Evolutionary conservation across 2,329 filamentous ascomycete species (phyloP).

Genomic region (Leptodontidium sp.): DNA sequence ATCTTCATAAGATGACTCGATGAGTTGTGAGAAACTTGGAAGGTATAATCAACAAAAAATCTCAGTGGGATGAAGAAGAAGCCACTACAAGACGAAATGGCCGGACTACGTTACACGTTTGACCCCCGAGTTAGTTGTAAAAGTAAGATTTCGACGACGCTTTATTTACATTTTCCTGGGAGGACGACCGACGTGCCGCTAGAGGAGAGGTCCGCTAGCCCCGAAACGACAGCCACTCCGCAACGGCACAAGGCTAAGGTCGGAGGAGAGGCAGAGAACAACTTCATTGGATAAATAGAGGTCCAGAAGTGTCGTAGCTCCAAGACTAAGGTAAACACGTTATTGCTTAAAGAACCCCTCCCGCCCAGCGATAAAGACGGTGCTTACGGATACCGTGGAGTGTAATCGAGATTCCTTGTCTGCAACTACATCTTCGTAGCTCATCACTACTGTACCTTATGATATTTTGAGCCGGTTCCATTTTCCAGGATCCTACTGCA

Average conservation of each 20-base stretch:
- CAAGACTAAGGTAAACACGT: background rate
- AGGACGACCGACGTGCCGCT: background rate
- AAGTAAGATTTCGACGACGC: too few species aligned
- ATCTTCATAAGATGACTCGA: too few species aligned
- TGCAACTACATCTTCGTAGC: background rate
- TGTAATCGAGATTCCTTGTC: background rate
- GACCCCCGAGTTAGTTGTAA: too few species aligned
- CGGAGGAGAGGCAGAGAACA: background rate
- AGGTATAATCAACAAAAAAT: too few species aligned
- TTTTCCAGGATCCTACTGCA: too few species aligned
- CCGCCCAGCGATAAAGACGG: background rate
- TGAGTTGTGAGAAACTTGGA: too few species aligned
- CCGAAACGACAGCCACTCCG: constrained; percentile 3
- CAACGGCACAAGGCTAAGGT: constrained; percentile 4
- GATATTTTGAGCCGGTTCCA: too few species aligned
- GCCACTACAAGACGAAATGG: too few species aligned
- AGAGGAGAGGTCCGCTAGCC: background rate
- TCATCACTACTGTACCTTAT: too few species aligned
- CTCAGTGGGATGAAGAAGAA: too few species aligned
- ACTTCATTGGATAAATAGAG: constrained; percentile 8
- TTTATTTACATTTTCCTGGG: too few species aligned
- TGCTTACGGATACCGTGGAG: background rate
- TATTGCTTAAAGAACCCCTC: background rate
- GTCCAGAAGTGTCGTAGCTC: background rate
- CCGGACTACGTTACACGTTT: too few species aligned